Conservation (phyloP, 2,329 filamentous ascomycete genomes). For the Zelopaecilomyces penicillatus region DNA sequence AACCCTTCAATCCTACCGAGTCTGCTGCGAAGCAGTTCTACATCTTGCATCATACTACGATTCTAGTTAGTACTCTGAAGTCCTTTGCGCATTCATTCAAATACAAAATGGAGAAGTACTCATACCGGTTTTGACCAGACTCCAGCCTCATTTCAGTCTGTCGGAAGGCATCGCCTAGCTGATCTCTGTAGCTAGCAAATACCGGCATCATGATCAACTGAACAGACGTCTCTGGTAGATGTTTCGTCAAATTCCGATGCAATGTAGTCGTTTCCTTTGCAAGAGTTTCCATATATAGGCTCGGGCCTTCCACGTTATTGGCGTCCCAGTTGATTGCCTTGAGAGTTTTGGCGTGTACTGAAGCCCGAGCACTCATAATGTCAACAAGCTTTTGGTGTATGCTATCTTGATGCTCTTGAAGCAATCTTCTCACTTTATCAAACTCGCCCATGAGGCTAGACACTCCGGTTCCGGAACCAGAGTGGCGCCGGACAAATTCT, state of each 20-base stretch:
- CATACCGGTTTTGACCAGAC: slow-evolving; percentile 63
- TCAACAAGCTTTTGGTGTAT: slow-evolving; percentile 92
- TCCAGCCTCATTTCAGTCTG: slow-evolving; percentile 58
- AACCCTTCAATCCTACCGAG: slow-evolving; percentile 74
- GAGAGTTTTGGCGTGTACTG: slow-evolving; percentile 66
- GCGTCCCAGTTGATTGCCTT: slow-evolving; percentile 67
- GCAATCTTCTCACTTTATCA: slow-evolving; percentile 73
- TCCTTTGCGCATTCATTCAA: neutral
- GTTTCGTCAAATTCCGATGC: slow-evolving; percentile 74
- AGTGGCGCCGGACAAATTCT: slow-evolving; percentile 80
- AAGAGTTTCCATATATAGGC: slow-evolving; percentile 77
- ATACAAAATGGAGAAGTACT: slow-evolving; percentile 3
- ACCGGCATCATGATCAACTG: slow-evolving; percentile 80
- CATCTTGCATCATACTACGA: slow-evolving; percentile 64
- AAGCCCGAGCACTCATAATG: slow-evolving; percentile 76
- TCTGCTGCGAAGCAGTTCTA: slow-evolving; percentile 61
- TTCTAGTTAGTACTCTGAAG: neutral
- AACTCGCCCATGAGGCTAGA: slow-evolving; percentile 69
- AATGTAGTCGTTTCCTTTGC: slow-evolving; percentile 79
- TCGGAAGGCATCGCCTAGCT: slow-evolving; percentile 64
- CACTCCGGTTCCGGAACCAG: slow-evolving; percentile 41
- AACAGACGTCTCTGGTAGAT: slow-evolving; percentile 69
- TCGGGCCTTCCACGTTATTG: slow-evolving; percentile 35
- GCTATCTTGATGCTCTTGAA: slow-evolving; percentile 81
- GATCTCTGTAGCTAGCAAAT: slow-evolving; percentile 71